A percentile compares a stretch with the other conserved stretches of the same genome.
Evolutionary conservation across 2,329 filamentous ascomycete species (phyloP).

Genomic region (Aspergillus ochraceoroseus): DNA sequence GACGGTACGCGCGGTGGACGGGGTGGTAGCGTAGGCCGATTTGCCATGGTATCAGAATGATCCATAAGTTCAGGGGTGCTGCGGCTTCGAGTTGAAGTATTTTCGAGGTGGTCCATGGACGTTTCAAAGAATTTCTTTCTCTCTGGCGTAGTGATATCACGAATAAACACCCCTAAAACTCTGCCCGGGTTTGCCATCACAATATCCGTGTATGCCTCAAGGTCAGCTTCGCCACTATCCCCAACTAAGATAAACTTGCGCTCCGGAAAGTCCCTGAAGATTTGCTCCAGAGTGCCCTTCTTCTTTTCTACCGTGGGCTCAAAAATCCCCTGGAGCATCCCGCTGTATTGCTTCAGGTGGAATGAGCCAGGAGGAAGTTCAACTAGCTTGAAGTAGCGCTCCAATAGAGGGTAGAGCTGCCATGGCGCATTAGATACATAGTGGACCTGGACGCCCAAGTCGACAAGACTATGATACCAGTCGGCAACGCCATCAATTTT

Average conservation of each 20-base stretch:
- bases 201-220: constrained; percentile 96
- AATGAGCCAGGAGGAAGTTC: constrained; percentile 83
- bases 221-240: constrained; percentile 91
- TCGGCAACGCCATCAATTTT: constrained; percentile 81
- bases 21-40: constrained; percentile 40
- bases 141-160: constrained; percentile 83
- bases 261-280: constrained; percentile 83
- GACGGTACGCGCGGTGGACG: constrained; percentile 28
- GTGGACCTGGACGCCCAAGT: constrained; percentile 81
- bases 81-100: constrained; percentile 20
- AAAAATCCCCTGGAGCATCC: constrained; percentile 97
- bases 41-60: constrained; percentile 26
- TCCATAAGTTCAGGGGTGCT: constrained; percentile 28
- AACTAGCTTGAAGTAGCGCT: constrained; percentile 74
- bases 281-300: constrained; percentile 76
- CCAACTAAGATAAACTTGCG: constrained; percentile 87
- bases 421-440: constrained; percentile 99
- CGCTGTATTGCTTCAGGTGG: constrained; percentile 91
- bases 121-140: constrained; percentile 73
- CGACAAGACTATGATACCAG: constrained; percentile 76
- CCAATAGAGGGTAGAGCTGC: constrained; percentile 89
- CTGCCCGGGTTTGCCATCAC: constrained; percentile 75
- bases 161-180: constrained; percentile 83
- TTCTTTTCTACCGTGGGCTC: constrained; percentile 95
- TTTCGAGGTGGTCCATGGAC: constrained; percentile 41